A percentile compares a stretch with the other conserved stretches of the same genome.
Evolutionary conservation across 352 stramenopile genomes (phyloP).

Genomic region (Phytophthora sojae): DNA sequence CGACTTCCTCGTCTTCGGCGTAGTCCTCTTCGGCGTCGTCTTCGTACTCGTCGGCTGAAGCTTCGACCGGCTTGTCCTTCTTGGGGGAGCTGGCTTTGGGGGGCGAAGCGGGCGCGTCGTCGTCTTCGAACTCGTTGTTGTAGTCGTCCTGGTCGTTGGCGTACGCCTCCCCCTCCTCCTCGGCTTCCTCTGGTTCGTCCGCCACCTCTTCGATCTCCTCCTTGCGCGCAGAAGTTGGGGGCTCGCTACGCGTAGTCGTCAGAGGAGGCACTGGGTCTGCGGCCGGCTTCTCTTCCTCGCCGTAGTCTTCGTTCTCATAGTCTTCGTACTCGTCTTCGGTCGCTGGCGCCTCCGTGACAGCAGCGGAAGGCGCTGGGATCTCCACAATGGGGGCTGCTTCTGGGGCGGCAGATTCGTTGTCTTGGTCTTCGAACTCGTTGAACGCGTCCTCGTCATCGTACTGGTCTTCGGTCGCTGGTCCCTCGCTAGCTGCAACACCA

Average conservation of each 20-base stretch:
- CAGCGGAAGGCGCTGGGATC: not conserved
- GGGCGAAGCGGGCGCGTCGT: constrained; percentile 20
- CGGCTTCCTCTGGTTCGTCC: constrained; percentile 15
- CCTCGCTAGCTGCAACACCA: constrained; percentile 6
- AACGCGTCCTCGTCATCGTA: constrained; percentile 54
- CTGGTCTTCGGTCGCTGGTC: constrained; percentile 26
- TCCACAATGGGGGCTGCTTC: not conserved
- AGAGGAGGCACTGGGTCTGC: not conserved
- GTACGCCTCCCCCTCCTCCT: constrained; percentile 22
- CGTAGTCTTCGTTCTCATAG: constrained; percentile 55
- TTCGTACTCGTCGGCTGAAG: constrained; percentile 33
- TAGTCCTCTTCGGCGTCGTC: constrained; percentile 37
- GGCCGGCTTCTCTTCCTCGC: constrained; percentile 11
- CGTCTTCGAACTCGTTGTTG: constrained; percentile 54
- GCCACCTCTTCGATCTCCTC: constrained; percentile 31
- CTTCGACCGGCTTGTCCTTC: constrained; percentile 4
- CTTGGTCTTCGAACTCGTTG: constrained; percentile 58
- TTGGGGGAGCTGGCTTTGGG: constrained; percentile 1
- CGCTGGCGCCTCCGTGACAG: constrained; percentile 7
- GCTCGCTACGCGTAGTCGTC: constrained; percentile 3
- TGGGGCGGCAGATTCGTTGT: constrained; percentile 13
- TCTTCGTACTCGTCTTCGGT: constrained; percentile 60
- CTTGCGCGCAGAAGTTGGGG: constrained; percentile 20
- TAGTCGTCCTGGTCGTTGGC: constrained; percentile 51
- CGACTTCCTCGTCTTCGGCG: constrained; percentile 32